Evolutionary conservation across 2,329 filamentous ascomycete species (phyloP).

Genomic region (Colletotrichum gloeosporioides): DNA sequence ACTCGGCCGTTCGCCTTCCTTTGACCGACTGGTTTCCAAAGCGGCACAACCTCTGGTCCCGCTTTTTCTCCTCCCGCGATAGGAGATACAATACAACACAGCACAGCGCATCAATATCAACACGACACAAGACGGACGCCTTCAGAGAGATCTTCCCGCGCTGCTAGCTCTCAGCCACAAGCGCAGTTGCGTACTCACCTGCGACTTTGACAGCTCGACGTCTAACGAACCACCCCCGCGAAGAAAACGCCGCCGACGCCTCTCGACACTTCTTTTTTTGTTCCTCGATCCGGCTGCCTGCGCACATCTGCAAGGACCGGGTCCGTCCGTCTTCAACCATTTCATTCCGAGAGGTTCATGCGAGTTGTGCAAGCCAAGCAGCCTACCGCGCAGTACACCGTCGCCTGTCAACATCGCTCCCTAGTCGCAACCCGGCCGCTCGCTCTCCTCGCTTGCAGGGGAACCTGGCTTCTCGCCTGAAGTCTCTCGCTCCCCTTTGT

Average conservation of each 20-base stretch:
- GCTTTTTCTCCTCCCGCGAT: not conserved
- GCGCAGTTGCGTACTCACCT: conserved; percentile 1
- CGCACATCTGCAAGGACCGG: conserved; percentile 6
- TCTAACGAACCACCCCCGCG: not conserved
- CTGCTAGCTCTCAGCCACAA: conserved; percentile 13
- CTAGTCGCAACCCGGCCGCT: not conserved
- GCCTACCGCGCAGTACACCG: not conserved
- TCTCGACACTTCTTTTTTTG: not conserved
- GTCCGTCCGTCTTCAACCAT: conserved; percentile 1
- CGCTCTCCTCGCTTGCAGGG: conserved; percentile 16
- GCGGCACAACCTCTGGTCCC: not conserved
- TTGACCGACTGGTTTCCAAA: not conserved
- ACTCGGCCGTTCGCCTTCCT: not conserved
- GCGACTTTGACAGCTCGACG: conserved; percentile 20
- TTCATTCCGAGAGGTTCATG: conserved; percentile 3
- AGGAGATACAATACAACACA: not conserved
- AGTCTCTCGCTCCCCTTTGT: conserved; percentile 15
- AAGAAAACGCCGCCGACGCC: not conserved
- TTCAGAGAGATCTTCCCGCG: not conserved
- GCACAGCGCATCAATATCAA: not conserved
- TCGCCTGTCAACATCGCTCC: conserved; percentile 5
- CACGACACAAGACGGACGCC: not conserved
- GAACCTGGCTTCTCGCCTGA: conserved; percentile 10
- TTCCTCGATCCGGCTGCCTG: conserved; percentile 3
- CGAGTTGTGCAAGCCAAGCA: conserved; percentile 1